phyloP scores from a whole-genome alignment of 2,329 filamentous ascomycete species.

The Fusarium poae region DNA sequence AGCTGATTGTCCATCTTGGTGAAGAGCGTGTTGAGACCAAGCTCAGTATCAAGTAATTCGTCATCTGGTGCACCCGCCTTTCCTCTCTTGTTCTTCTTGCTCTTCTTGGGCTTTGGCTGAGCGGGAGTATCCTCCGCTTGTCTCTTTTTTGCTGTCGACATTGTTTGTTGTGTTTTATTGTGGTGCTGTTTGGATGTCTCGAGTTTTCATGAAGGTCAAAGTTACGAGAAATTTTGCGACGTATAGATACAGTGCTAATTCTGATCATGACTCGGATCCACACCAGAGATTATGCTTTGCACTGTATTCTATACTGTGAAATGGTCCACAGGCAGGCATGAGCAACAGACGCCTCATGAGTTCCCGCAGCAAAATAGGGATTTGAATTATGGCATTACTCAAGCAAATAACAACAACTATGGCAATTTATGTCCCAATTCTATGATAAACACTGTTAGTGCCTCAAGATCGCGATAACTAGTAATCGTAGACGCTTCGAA shows the following conservation, averaged over 20 bases:
- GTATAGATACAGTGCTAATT: conserved; percentile 46
- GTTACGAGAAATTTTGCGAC: conserved; percentile 37
- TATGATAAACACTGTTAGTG: not conserved
- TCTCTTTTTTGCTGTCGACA: conserved; percentile 67
- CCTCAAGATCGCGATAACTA: not conserved
- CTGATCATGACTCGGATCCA: conserved; percentile 4
- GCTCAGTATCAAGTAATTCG: conserved; percentile 72
- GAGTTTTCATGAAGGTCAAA: too few relatives aligned
- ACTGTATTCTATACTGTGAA: conserved; percentile 35
- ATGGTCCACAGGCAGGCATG: conserved; percentile 34
- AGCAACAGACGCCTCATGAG: conserved; percentile 25
- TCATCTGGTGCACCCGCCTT: conserved; percentile 70
- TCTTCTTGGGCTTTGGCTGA: conserved; percentile 58
- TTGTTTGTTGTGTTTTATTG: conserved; percentile 39
- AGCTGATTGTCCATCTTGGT: conserved; percentile 85
- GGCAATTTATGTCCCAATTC: not conserved
- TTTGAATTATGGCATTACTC: not conserved
- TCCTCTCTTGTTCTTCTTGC: conserved; percentile 67
- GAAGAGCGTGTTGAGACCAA: conserved; percentile 84
- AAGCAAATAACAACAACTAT: not conserved
- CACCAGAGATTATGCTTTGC: accelerated
- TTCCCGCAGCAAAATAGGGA: not conserved
- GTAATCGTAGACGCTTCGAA: not conserved
- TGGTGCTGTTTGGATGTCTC: not conserved
- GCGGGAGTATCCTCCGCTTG: conserved; percentile 63